Percentiles rank a stretch among this genome's conserved stretches.
These are phyloP conservation scores for Hypoxylon rubiginosum DNA, from an alignment of 2,329 filamentous ascomycete species.

Conservation along the genomic window DNA sequence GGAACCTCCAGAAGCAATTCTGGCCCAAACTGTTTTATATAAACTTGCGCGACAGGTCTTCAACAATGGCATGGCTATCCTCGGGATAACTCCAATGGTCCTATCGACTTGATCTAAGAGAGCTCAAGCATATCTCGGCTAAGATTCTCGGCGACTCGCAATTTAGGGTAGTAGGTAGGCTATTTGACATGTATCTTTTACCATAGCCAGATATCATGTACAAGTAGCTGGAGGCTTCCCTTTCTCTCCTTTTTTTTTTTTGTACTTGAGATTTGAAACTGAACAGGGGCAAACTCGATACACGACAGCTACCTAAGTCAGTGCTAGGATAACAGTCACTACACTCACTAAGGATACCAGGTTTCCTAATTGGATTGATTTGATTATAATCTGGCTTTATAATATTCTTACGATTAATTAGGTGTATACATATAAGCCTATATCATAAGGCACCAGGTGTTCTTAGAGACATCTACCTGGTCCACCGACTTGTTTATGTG, in stretches of 20 bases:
- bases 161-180: no score
- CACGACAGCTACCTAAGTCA: background rate
- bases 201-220: background rate
- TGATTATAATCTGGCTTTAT: background rate
- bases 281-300: background rate
- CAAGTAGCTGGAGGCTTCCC: background rate
- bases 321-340: constrained; percentile 3
- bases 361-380: background rate
- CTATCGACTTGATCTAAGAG: background rate
- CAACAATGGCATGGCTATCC: constrained; percentile 36
- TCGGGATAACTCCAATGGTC: constrained; percentile 30
- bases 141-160: background rate
- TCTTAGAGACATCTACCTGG: no score
- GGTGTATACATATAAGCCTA: no score
- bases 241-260: background rate
- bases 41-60: constrained; percentile 37
- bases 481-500: no score
- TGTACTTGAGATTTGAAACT: background rate
- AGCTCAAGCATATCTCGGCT: background rate
- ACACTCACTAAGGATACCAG: background rate
- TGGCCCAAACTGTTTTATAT: constrained; percentile 39
- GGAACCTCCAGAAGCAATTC: constrained; percentile 32
- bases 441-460: no score
- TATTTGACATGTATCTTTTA: background rate
- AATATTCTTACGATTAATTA: no score